These are phyloP conservation scores for Cutaneotrichosporon cyanovorans DNA, from an alignment of 1,284 basidiomycete genomes.

Conservation along the genomic window DNA sequence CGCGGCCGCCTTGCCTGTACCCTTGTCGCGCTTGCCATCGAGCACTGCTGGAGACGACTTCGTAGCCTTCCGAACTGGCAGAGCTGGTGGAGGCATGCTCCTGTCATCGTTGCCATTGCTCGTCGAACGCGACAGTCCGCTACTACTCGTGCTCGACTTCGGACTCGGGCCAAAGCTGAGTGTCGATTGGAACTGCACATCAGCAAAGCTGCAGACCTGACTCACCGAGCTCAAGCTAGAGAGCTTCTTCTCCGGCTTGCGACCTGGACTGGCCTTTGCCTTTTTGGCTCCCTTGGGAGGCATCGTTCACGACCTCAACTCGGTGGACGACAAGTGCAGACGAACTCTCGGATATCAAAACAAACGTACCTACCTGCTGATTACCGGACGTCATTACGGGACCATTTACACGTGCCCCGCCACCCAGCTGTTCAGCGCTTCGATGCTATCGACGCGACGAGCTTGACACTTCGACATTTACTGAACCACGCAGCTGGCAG, in stretches of 20 bases:
- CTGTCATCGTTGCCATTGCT: constrained; percentile 4
- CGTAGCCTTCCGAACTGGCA: background rate
- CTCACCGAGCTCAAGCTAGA: constrained; percentile 32
- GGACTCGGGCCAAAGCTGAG: constrained; percentile 20
- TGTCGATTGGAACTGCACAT: constrained; percentile 29
- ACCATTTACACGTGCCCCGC: background rate
- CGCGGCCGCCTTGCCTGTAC: constrained; percentile 49
- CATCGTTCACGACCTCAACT: background rate
- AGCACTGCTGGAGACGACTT: background rate
- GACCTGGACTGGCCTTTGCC: background rate
- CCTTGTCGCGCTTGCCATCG: background rate
- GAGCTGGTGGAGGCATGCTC: constrained; percentile 15
- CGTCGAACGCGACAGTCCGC: background rate
- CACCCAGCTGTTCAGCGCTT: background rate
- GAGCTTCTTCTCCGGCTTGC: constrained; percentile 19
- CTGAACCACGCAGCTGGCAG: no score
- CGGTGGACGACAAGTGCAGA: background rate
- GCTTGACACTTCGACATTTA: no score
- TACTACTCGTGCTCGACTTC: background rate
- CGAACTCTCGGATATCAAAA: no score
- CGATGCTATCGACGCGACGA: no score
- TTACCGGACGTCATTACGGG: constrained; percentile 2
- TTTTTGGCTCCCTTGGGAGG: constrained; percentile 2
- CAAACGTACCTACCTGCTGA: background rate
- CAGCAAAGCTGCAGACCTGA: background rate